Conservation (phyloP, 495 filamentous ascomycete species). For the Pyronema domesticum region DNA sequence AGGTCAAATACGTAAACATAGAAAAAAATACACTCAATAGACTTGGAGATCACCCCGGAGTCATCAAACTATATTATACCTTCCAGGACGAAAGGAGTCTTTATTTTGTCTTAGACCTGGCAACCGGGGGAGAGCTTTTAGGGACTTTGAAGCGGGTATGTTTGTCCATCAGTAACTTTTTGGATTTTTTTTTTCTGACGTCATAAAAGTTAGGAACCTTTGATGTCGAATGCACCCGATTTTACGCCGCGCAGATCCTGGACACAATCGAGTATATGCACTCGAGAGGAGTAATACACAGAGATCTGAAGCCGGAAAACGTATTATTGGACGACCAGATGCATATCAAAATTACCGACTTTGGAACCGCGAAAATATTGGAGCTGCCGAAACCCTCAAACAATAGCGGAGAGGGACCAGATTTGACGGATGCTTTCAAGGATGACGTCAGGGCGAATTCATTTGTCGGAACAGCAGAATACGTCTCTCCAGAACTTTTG, state of each 20-base stretch:
- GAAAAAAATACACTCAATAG: conserved; percentile 97
- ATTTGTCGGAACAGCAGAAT: conserved; percentile 96
- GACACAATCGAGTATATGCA: conserved; percentile 98
- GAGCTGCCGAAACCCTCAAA: conserved; percentile 42
- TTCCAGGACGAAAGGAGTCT: conserved; percentile 93
- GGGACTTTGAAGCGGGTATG: conserved; percentile 64
- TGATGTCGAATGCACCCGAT: conserved; percentile 85
- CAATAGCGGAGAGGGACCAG: conserved; percentile 28
- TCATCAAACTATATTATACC: conserved; percentile 95
- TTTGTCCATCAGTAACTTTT: not conserved
- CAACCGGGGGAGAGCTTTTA: conserved; percentile 78
- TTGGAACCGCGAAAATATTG: conserved; percentile 90
- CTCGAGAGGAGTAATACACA: conserved; percentile 82
- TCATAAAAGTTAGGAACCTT: conserved; percentile 56
- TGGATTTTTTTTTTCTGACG: conserved; percentile 6
- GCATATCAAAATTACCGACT: conserved; percentile 98
- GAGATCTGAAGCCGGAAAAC: conserved; percentile 95
- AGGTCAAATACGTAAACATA: conserved; percentile 99
- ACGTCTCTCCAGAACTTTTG: conserved; percentile 89
- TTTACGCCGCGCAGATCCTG: conserved; percentile 91
- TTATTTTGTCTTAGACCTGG: conserved; percentile 93
- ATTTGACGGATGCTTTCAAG: conserved; percentile 24
- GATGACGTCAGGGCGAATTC: conserved; percentile 67
- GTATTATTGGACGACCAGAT: conserved; percentile 87
- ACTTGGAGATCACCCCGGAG: conserved; percentile 87